These are phyloP conservation scores for Westerdykella sp. DNA, from an alignment of 2,329 filamentous ascomycete genomes.

Conservation along the genomic window DNA sequence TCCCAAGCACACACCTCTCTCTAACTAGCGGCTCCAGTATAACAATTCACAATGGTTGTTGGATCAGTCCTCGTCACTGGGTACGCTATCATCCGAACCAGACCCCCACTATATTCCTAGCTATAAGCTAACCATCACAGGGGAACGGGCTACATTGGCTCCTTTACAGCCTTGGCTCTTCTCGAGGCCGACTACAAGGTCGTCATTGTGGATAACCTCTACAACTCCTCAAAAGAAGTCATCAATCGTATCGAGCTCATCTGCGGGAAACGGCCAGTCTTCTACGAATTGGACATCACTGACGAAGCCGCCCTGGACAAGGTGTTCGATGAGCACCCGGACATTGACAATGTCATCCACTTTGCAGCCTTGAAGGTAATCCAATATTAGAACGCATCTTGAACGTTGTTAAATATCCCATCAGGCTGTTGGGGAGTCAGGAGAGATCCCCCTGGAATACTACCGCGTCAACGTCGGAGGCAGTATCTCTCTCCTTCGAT, in stretches of 20 bases:
- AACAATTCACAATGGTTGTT: conserved; percentile 56
- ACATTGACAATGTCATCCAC: conserved; percentile 97
- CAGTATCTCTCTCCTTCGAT: conserved; percentile 76
- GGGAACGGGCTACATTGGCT: conserved; percentile 98
- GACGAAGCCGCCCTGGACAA: conserved; percentile 76
- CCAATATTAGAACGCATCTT: not conserved
- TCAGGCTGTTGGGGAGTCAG: conserved; percentile 91
- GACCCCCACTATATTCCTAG: conserved; percentile 14
- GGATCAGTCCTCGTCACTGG: conserved; percentile 89
- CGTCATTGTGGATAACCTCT: conserved; percentile 86
- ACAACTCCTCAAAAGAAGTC: conserved; percentile 90
- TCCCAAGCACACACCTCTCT: not conserved
- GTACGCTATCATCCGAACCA: conserved; percentile 50
- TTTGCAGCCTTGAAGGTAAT: conserved; percentile 91
- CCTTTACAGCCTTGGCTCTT: conserved; percentile 87
- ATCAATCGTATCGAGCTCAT: conserved; percentile 94
- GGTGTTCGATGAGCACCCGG: conserved; percentile 81
- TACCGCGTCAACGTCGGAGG: conserved; percentile 95
- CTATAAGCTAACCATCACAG: conserved; percentile 43
- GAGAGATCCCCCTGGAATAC: conserved; percentile 91
- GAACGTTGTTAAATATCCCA: conserved; percentile 7
- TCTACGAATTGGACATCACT: conserved; percentile 83
- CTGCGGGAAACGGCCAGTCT: conserved; percentile 76
- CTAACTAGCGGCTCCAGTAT: not conserved
- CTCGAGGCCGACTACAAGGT: conserved; percentile 95